Base-by-base conservation (phyloP, 176 grass and related monocot genomes). In the Eremochloa ophiuroides region DNA sequence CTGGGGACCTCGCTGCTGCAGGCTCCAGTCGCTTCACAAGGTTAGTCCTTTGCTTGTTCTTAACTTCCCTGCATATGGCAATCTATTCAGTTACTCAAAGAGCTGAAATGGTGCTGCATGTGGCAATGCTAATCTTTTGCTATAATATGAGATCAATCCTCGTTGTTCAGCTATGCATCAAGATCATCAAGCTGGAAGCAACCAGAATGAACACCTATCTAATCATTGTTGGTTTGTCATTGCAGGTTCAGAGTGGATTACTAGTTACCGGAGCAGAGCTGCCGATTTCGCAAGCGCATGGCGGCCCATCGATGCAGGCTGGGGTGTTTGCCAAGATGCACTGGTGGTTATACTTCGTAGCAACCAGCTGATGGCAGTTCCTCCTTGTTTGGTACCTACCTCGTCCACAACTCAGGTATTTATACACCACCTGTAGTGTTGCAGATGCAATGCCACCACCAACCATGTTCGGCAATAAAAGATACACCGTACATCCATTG, bases 211-310 rank as follows among this genome's bases (percentile, higher is more conserved):
- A 66, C 33, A 13, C 69, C 28, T 72, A 29, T 71, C 37, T 77
- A 25, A 73, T 78, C 20, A 15, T 71, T 53, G 14, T 71, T 71
- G 55, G 25, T 59, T 69, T 74, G 6, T 26, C 23, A 27, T 72
- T 72, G 35, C 66, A 82, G 73, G 59, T 86, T 82, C 68, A 73
- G 73, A 82, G 38, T 68, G 66, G 30, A 74, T 82, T 15, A 59
- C 73, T 86, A 90, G 39, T 90, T 90, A 90, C 88, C 79, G 7
- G 60, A 90, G 67, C 65, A 90, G 47, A 50, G 61, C 60, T 42
- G 79, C 60, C 6, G 79, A 90, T 86, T 73, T 86, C 2, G 7
- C 48, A 69, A 83, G 8, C 23, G 79, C 67, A 59, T 62, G 69
- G 15, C 67, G 67, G 20, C 67, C 48, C 88, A 90, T 90, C 12